Percentiles rank a stretch among this genome's conserved stretches.
Evolutionary conservation across 176 grass and related monocot species (phyloP).

Genomic region (Lolium perenne): DNA sequence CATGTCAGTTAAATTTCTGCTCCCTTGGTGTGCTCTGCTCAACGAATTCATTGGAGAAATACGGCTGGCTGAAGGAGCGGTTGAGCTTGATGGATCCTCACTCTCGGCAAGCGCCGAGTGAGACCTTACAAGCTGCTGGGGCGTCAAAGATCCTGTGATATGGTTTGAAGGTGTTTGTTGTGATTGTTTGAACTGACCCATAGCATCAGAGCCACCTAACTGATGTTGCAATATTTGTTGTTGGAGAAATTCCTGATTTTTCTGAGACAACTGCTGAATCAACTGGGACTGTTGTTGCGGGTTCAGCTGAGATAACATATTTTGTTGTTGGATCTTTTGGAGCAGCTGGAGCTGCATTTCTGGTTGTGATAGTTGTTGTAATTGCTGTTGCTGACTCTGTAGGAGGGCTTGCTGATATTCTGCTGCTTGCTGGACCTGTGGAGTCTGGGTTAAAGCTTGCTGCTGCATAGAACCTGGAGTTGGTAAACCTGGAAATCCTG

Average conservation of each 20-base stretch:
- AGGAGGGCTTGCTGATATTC: constrained; percentile 83
- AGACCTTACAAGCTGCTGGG: constrained; percentile 68
- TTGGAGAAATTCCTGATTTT: constrained; percentile 71
- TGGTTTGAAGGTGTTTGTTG: constrained; percentile 55
- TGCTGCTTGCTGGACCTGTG: constrained; percentile 66
- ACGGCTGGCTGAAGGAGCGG: constrained; percentile 57
- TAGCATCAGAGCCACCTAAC: constrained; percentile 45
- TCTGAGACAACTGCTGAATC: constrained; percentile 74
- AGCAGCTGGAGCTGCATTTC: constrained; percentile 90
- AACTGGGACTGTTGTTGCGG: constrained; percentile 77
- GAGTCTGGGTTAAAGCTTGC: constrained; percentile 47
- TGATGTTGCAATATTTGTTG: constrained; percentile 77
- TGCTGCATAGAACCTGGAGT: constrained; percentile 59
- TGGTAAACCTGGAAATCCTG: constrained; percentile 45
- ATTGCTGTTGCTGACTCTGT: constrained; percentile 78
- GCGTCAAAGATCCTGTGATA: constrained; percentile 50
- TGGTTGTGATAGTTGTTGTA: constrained; percentile 75
- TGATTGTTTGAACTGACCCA: constrained; percentile 60
- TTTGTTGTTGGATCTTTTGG: constrained; percentile 96
- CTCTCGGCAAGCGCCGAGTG: constrained; percentile 64
- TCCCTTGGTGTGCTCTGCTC: constrained; percentile 68
- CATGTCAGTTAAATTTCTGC: constrained; percentile 57
- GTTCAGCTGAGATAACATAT: constrained; percentile 84
- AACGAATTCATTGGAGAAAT: constrained; percentile 65
- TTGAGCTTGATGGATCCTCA: constrained; percentile 66